Conservation (phyloP, 345 rosid genomes). For the Lenwebbia sp. region DNA sequence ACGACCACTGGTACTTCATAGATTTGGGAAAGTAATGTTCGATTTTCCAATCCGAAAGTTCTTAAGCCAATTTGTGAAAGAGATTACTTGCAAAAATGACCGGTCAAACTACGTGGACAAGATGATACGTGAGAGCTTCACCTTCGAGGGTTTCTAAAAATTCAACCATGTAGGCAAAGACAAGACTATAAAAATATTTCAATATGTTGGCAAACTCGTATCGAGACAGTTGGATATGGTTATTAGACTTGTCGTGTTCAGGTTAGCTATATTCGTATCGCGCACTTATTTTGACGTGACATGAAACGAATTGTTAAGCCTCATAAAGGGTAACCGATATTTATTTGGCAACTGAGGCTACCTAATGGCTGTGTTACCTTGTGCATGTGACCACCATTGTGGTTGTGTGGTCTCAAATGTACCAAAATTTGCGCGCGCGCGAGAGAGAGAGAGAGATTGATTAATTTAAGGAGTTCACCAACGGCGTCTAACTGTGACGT, state of each 20-base stretch:
- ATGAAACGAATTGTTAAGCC: background rate
- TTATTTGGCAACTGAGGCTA: no score
- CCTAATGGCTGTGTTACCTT: background rate
- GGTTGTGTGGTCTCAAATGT: background rate
- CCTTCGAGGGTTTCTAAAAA: background rate
- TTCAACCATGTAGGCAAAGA: background rate
- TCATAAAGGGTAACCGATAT: background rate
- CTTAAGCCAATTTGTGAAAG: background rate
- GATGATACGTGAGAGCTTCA: background rate
- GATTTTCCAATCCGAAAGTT: background rate
- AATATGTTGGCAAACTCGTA: background rate
- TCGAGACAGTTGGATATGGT: fast-evolving
- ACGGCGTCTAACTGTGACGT: background rate
- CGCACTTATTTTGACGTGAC: background rate
- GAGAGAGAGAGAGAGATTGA: background rate
- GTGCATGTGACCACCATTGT: background rate
- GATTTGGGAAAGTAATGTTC: background rate
- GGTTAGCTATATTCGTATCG: background rate
- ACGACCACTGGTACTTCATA: background rate
- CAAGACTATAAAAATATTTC: background rate
- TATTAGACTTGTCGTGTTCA: background rate
- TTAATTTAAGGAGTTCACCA: background rate
- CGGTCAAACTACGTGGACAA: background rate
- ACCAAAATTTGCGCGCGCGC: no score
- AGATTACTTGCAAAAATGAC: background rate